Base-by-base conservation (phyloP, 768 basidiomycete species). In the Multifurca ochricompacta region DNA sequence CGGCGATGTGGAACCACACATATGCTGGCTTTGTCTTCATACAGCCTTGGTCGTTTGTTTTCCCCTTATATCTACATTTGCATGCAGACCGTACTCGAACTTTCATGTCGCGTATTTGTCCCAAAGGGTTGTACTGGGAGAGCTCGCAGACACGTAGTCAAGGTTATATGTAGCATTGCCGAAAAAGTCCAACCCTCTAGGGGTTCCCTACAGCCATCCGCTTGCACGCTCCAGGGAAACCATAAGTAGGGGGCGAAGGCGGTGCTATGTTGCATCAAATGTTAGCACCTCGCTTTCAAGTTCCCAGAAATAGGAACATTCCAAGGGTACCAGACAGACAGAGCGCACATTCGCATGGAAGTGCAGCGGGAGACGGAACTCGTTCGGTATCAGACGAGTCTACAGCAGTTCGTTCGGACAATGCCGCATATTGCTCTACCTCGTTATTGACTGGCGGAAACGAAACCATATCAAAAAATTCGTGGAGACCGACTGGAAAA, bases 301-400 rank as follows among this genome's bases (percentile, higher is more conserved):
- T 6, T 36, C n/a, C 18, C 16, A 48, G 46, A 48, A 25, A n/a
- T n/a, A n/a, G n/a, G 21, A 23, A 41, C 9, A 47, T 47, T 16
- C 23, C 34, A 36, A 36, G 46, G 25, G 48, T 37, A 49, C 48
- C 48, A 49, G 48, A 31, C 39, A 39, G 6, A 16, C 48, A 49
- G 18, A 49, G 37, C 6, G 39, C 18, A 21, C 48, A 49, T 14
- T 40, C 48, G 18, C 48, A 49, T 19, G 23, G 27, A 14, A 18
- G 32, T 6, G 19, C 14, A 25, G 16, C 4, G 10, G 25, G 25
- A 2, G 48, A 37, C 27, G 9, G 36, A 4, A 9, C 8, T 28
- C 21, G 23, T 27, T 18, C 37, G 18, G 14, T 7, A 18, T 13
- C n/a, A 21, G 18, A n/a, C 16, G 27, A 13, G 8, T 27, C 37